These are phyloP conservation scores for Talaromyces proteolyticus DNA, from an alignment of 495 filamentous ascomycete species.

Conservation along the genomic window DNA sequence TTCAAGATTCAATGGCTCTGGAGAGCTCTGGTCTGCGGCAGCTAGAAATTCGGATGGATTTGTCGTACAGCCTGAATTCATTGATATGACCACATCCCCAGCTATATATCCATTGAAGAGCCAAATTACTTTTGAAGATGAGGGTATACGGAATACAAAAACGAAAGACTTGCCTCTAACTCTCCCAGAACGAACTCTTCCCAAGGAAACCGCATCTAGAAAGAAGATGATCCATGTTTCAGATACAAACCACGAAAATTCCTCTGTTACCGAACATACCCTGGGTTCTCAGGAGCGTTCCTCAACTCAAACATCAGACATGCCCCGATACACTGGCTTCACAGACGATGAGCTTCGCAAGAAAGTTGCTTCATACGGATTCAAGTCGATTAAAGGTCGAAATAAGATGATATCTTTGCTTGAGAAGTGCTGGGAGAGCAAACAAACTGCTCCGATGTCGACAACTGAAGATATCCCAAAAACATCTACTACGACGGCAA, in stretches of 20 bases:
- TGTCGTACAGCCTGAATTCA: constrained; percentile 49
- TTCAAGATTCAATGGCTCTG: constrained; percentile 20
- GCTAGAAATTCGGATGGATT: constrained; percentile 58
- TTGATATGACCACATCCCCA: constrained; percentile 50
- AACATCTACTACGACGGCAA: background rate
- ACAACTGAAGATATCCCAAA: background rate
- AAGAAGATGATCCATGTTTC: background rate
- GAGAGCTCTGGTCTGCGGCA: constrained; percentile 62
- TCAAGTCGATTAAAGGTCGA: constrained; percentile 68
- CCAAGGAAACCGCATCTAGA: background rate
- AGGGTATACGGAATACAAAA: background rate
- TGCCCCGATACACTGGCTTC: constrained; percentile 59
- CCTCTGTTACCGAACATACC: background rate
- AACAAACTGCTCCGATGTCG: constrained; percentile 16
- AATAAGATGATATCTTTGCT: constrained; percentile 66
- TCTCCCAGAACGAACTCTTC: background rate
- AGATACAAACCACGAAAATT: background rate
- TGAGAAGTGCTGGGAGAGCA: constrained; percentile 65
- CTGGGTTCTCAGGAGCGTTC: background rate
- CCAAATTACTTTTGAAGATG: background rate
- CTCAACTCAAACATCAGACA: constrained; percentile 14
- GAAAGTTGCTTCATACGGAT: constrained; percentile 59
- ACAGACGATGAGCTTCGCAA: constrained; percentile 58
- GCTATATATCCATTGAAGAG: constrained; percentile 2
- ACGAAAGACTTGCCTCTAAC: constrained; percentile 15